phyloP scores from a whole-genome alignment of 2,329 filamentous ascomycete species.

The Cephalotrichum gorgonifer region DNA sequence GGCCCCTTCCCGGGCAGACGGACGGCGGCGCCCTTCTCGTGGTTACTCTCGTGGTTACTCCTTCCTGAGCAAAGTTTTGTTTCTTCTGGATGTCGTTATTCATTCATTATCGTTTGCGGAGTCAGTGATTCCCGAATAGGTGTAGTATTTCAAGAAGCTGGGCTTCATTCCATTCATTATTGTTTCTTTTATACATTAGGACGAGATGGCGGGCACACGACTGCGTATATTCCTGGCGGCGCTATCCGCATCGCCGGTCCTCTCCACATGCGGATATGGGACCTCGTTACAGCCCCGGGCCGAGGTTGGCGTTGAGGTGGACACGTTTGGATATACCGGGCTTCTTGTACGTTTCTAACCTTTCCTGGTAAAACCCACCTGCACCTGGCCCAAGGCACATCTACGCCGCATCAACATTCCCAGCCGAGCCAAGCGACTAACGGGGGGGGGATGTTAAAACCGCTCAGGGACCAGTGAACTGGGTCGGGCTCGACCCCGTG shows the following conservation, averaged over 20 bases:
- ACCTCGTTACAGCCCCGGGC: neutral
- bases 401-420: too few species aligned
- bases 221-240: neutral
- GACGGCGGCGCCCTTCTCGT: too few species aligned
- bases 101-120: too few species aligned
- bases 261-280: neutral
- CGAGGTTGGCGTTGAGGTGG: neutral
- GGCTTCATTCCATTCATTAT: neutral
- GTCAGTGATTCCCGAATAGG: too few species aligned
- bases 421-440: too few species aligned
- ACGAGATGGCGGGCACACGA: neutral
- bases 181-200: neutral
- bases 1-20: too few species aligned
- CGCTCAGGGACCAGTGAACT: constrained; percentile 36
- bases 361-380: neutral
- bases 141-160: neutral
- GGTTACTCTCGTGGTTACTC: too few species aligned
- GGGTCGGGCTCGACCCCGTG: constrained; percentile 31
- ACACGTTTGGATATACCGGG: neutral
- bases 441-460: neutral
- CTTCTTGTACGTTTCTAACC: neutral
- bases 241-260: neutral
- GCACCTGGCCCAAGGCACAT: too few species aligned
- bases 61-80: too few species aligned
- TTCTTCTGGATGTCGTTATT: too few species aligned